These are phyloP conservation scores for Coniochaeta sp. DNA, from an alignment of 2,329 filamentous ascomycete species.

Conservation along the genomic window DNA sequence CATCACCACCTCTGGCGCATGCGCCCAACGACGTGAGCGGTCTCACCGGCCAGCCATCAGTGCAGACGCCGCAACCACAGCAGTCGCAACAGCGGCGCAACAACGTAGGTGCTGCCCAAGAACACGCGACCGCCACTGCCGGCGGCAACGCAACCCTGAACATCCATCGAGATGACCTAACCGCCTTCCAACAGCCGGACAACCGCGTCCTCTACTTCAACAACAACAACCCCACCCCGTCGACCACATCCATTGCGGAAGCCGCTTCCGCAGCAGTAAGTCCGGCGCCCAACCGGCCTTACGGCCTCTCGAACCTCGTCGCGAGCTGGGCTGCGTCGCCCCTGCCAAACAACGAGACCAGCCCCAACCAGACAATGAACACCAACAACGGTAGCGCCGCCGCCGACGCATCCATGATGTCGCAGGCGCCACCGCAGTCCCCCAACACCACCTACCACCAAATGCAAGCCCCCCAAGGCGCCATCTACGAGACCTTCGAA, in stretches of 20 bases:
- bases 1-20: slow-evolving; percentile 11
- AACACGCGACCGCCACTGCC: slow-evolving; percentile 1
- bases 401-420: slow-evolving; percentile 11
- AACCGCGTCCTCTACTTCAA: slow-evolving; percentile 6
- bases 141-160: slow-evolving; percentile 9
- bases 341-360: slow-evolving; percentile 2
- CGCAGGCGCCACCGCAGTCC: neutral
- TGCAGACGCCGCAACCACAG: slow-evolving; percentile 7
- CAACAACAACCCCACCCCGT: slow-evolving; percentile 6
- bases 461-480: slow-evolving; percentile 33
- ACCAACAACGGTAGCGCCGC: slow-evolving; percentile 26
- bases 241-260: slow-evolving; percentile 2
- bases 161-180: slow-evolving; percentile 7
- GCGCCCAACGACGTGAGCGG: slow-evolving; percentile 14
- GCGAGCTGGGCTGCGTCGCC: neutral
- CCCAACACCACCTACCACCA: slow-evolving; percentile 42
- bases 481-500: slow-evolving; percentile 53
- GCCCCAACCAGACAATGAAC: slow-evolving; percentile 13
- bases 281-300: neutral
- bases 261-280: neutral
- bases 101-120: slow-evolving; percentile 4
- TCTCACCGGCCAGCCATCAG: slow-evolving; percentile 11
- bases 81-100: slow-evolving; percentile 10
- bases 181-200: slow-evolving; percentile 1
- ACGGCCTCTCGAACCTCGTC: neutral